Evolutionary conservation across 2,329 filamentous ascomycete species (phyloP).

Genomic region (Thielaviopsis cerberus): DNA sequence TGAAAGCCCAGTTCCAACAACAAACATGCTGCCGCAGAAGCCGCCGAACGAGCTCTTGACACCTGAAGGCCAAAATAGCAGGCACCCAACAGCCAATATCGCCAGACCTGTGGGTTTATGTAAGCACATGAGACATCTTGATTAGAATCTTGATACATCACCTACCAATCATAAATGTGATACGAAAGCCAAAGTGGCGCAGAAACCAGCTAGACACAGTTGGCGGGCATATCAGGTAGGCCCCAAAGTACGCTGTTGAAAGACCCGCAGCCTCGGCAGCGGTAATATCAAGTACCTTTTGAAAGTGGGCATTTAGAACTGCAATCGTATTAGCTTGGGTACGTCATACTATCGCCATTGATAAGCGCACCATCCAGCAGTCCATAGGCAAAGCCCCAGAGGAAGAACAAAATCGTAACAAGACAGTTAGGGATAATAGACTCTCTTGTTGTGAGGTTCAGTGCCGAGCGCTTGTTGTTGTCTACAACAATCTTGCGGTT

Average conservation of each 20-base stretch:
- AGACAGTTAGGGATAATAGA: conserved; percentile 10
- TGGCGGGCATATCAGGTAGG: conserved; percentile 22
- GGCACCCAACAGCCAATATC: conserved; percentile 45
- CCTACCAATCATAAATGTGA: conserved; percentile 43
- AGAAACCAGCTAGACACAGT: conserved; percentile 33
- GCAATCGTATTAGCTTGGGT: not conserved
- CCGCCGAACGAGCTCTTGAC: conserved; percentile 51
- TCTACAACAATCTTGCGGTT: conserved; percentile 7
- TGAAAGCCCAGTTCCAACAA: conserved; percentile 54
- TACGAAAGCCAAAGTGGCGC: conserved; percentile 45
- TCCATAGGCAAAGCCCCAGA: conserved; percentile 30
- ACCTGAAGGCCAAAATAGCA: conserved; percentile 32
- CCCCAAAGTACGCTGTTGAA: conserved; percentile 33
- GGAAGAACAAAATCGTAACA: conserved; percentile 27
- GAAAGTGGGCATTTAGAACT: conserved; percentile 33
- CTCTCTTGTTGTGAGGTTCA: conserved; percentile 6
- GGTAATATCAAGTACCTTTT: conserved; percentile 26
- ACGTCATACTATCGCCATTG: not conserved
- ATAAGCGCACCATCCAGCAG: conserved; percentile 19
- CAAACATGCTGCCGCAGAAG: conserved; percentile 54
- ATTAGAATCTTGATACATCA: not conserved
- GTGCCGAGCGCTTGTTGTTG: conserved; percentile 1
- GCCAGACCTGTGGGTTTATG: conserved; percentile 26
- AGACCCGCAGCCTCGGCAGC: conserved; percentile 28
- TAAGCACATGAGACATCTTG: not conserved